Base-by-base conservation (phyloP, 2,329 filamentous ascomycete genomes). In the Colletotrichum phormii region DNA sequence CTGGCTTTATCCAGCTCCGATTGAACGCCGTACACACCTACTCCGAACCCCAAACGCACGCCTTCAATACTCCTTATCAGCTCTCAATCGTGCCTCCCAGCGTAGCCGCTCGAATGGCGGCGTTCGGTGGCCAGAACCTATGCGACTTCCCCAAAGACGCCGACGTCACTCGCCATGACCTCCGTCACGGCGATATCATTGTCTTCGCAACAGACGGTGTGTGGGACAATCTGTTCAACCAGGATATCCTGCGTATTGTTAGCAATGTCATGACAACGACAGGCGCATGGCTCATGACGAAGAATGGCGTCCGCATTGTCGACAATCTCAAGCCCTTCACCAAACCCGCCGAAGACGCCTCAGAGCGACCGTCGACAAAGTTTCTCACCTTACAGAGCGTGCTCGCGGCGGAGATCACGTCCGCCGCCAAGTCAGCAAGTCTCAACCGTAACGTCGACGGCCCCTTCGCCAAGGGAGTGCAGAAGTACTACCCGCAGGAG, bases 11-110 rank as follows among this genome's bases (percentile, higher is more conserved):
- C 68, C 93, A 97, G 74, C 87, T 98, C 73, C 91, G 95, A 15
- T 89, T 94, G 31, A 97, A 96, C 76, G 94, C 93, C 15, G 94
- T 99, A 37, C 93, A 97, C 81, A 90, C 93, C 68, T 92, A 91
- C 79, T 97, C 95, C 2, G 89, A 92, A 60, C 93, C 95, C 29
- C 97, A 99, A 83, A 98, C 95, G 0, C 97, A 99, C 82, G 95
- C 93, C 55, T 99, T 99, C 88, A 99, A 99, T 83, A 98, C 97
- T 0, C 97, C 97, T 0, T 99, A 94, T 80, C 97, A 99, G 82
- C 89, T 99, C 53, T 96, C 95, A 66, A 91, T 98, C 65, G 92
- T 98, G 8, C 96, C 97, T 0, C 90, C 93, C 4, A 90, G 89
- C 77, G 92, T 98, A 83, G 89, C 95, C 69, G 90, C 91, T 26